phyloP scores from a whole-genome alignment of 768 basidiomycete species.

The Termitomyces heimii region DNA sequence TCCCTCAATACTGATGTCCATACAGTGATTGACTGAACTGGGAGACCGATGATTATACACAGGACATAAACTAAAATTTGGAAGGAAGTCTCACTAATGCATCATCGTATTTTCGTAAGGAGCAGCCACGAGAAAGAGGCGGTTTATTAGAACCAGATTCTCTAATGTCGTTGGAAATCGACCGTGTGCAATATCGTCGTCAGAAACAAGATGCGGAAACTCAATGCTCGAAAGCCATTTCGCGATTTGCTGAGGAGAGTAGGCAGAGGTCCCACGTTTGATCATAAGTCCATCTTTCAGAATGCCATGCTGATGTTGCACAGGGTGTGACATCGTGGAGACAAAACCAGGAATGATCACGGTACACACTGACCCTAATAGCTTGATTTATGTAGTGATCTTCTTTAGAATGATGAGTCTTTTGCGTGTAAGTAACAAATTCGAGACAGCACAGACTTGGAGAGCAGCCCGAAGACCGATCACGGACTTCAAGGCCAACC shows the following conservation, averaged over 20 bases:
- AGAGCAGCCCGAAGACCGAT: no score
- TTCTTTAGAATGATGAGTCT: no score
- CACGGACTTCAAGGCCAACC: no score
- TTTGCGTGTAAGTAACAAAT: no score
- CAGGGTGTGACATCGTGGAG: background rate
- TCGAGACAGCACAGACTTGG: no score
- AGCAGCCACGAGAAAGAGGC: slow-evolving; percentile 9
- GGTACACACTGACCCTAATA: no score
- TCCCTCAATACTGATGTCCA: slow-evolving; percentile 6
- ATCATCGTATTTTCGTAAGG: slow-evolving; percentile 13
- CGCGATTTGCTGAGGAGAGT: background rate
- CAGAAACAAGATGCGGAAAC: slow-evolving; percentile 4
- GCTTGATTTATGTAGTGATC: no score
- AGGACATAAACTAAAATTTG: background rate
- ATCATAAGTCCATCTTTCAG: background rate
- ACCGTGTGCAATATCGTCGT: slow-evolving; percentile 7
- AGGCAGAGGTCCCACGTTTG: slow-evolving; percentile 1
- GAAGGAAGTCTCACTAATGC: slow-evolving; percentile 5
- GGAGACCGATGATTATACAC: background rate
- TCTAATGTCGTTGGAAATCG: slow-evolving; percentile 11
- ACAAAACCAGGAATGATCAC: background rate
- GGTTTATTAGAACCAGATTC: slow-evolving; percentile 7
- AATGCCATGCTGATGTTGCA: background rate
- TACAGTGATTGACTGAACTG: slow-evolving; percentile 8
- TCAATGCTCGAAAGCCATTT: slow-evolving; percentile 7